A percentile compares a stretch with the other conserved stretches of the same genome.
These are phyloP conservation scores for Spergularia azorica DNA, from an alignment of 179 eudicot genomes.

Conservation along the genomic window DNA sequence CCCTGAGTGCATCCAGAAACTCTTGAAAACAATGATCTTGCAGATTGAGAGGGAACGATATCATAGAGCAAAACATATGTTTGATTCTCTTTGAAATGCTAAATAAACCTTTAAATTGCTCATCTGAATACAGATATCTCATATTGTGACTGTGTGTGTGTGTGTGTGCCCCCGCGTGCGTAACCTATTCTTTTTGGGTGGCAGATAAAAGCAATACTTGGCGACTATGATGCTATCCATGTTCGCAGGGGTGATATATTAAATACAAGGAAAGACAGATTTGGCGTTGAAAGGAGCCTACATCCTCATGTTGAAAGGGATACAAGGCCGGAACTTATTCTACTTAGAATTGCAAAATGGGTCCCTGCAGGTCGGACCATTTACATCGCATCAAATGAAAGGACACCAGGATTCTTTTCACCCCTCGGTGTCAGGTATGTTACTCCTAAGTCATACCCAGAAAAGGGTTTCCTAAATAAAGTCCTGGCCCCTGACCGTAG, in stretches of 20 bases:
- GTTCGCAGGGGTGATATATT: slow-evolving; percentile 91
- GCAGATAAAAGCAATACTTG: slow-evolving; percentile 79
- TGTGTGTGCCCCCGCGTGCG: not conserved
- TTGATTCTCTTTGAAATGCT: not conserved
- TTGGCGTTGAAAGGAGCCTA: slow-evolving; percentile 62
- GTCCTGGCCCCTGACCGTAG: too few relatives aligned
- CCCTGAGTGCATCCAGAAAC: too few relatives aligned
- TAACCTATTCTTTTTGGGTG: slow-evolving; percentile 13
- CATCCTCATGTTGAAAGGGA: slow-evolving; percentile 97
- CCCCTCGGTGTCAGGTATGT: slow-evolving; percentile 72
- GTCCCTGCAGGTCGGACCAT: slow-evolving; percentile 77
- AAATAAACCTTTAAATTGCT: not conserved
- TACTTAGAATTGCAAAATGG: slow-evolving; percentile 79
- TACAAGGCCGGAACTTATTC: slow-evolving; percentile 82
- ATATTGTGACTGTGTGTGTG: not conserved
- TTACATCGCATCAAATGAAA: slow-evolving; percentile 90
- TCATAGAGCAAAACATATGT: too few relatives aligned
- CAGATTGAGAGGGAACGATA: not conserved
- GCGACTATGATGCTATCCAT: slow-evolving; percentile 95
- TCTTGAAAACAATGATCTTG: not conserved
- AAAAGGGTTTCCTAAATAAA: not conserved
- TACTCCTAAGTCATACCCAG: not conserved
- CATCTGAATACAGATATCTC: not conserved
- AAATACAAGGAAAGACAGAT: slow-evolving; percentile 85
- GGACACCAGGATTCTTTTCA: slow-evolving; percentile 76